Conservation (phyloP, 1,284 basidiomycete genomes). For the Filobasidium uniguttulatum region DNA sequence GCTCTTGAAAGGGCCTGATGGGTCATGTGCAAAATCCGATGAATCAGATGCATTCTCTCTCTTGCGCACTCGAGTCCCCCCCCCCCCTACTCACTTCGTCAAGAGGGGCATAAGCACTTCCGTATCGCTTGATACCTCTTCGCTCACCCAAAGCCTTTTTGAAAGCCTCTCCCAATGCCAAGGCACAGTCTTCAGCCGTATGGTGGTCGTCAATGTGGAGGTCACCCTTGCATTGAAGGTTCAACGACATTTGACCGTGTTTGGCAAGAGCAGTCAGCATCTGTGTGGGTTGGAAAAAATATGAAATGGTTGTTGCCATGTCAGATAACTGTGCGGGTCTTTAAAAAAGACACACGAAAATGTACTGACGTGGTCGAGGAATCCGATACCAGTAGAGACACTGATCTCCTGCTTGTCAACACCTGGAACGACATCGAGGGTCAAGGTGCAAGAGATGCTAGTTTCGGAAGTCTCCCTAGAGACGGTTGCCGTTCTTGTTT, state of each 20-base stretch:
- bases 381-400: conserved; percentile 90
- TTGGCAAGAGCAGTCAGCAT: conserved; percentile 93
- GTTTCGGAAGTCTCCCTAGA: conserved; percentile 88
- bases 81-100: conserved; percentile 58
- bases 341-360: no score
- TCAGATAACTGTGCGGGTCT: background rate
- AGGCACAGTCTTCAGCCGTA: conserved; percentile 90
- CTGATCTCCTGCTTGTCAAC: conserved; percentile 59
- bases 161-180: conserved; percentile 86
- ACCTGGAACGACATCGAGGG: conserved; percentile 67
- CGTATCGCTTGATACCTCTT: conserved; percentile 86
- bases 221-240: conserved; percentile 84
- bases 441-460: conserved; percentile 64
- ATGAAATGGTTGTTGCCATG: background rate
- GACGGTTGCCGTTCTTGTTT: conserved; percentile 49
- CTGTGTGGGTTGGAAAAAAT: conserved; percentile 45
- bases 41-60: background rate
- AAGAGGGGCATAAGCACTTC: conserved; percentile 89
- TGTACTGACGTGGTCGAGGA: conserved; percentile 82
- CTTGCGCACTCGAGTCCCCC: background rate
- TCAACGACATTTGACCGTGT: conserved; percentile 81
- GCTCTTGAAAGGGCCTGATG: conserved; percentile 82
- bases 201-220: conserved; percentile 98
- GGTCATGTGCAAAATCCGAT: conserved; percentile 9
- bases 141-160: conserved; percentile 91